Conservation (phyloP, 2,329 filamentous ascomycete species). For the Capronia americana region DNA sequence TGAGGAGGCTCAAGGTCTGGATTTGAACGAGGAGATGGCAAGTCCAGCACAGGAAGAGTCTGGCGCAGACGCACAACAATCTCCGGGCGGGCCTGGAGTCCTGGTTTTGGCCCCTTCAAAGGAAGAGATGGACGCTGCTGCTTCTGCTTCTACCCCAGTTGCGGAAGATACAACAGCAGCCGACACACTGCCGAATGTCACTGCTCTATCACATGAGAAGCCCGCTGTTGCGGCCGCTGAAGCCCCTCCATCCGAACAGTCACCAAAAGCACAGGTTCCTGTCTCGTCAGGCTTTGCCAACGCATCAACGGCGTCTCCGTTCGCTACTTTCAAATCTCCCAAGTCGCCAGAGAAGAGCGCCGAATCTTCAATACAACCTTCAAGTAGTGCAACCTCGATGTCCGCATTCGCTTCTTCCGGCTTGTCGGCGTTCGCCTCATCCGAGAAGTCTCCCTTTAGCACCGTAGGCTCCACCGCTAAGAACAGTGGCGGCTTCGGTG, state of each 20-base stretch:
- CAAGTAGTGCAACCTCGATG: conserved; percentile 56
- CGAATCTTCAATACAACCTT: conserved; percentile 31
- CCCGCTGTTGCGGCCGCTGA: background rate
- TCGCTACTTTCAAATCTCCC: conserved; percentile 45
- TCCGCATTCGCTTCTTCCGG: conserved; percentile 72
- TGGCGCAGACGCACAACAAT: conserved; percentile 35
- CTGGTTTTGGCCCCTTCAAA: conserved; percentile 30
- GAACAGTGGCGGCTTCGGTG: conserved; percentile 42
- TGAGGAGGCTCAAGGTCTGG: conserved; percentile 26
- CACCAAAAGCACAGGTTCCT: conserved; percentile 19
- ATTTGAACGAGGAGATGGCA: conserved; percentile 33
- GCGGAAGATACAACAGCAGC: conserved; percentile 7
- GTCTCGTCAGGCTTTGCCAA: conserved; percentile 50
- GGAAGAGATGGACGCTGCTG: conserved; percentile 26
- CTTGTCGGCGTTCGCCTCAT: conserved; percentile 69
- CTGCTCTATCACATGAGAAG: conserved; percentile 6
- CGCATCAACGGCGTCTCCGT: conserved; percentile 50
- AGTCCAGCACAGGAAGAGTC: conserved; percentile 38
- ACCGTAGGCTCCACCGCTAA: conserved; percentile 52
- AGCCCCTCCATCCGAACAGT: conserved; percentile 1
- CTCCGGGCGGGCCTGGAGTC: conserved; percentile 39
- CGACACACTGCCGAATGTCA: background rate
- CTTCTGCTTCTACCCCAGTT: conserved; percentile 14
- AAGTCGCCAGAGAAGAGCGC: conserved; percentile 41
- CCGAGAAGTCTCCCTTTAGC: conserved; percentile 69